A percentile compares a stretch with the other conserved stretches of the same genome.
Evolutionary conservation across 2,329 filamentous ascomycete genomes (phyloP).

Genomic region (Triangularia verruculosa): DNA sequence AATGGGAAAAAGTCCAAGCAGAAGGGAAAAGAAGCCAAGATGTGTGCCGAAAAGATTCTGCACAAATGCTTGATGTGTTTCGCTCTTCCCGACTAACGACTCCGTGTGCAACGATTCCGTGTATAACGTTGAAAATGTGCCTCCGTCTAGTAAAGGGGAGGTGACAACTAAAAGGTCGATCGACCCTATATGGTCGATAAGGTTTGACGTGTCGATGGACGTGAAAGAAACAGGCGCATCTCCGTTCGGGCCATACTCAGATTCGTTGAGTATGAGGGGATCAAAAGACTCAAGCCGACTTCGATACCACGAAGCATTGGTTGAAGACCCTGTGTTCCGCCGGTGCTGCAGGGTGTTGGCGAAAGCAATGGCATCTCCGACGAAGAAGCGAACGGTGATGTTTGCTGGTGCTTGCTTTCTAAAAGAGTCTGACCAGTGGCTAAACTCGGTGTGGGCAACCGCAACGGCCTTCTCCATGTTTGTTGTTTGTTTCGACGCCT

Average conservation of each 20-base stretch:
- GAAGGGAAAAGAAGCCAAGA: conserved; percentile 3
- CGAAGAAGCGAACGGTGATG: conserved; percentile 44
- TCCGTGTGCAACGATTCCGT: no score
- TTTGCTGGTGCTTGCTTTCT: conserved; percentile 16
- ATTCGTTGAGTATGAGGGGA: conserved; percentile 41
- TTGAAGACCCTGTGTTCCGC: background rate
- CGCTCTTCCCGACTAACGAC: background rate
- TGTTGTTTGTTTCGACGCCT: background rate
- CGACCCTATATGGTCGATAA: conserved; percentile 43
- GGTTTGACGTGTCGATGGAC: conserved; percentile 52
- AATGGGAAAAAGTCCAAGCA: conserved; percentile 11
- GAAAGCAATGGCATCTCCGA: conserved; percentile 50
- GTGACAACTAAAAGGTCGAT: conserved; percentile 46
- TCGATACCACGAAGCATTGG: conserved; percentile 21
- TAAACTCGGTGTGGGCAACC: conserved; percentile 44
- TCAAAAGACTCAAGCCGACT: conserved; percentile 35
- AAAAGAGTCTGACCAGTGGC: conserved; percentile 43
- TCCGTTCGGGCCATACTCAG: conserved; percentile 35
- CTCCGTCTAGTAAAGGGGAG: conserved; percentile 43
- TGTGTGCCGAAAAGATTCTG: conserved; percentile 4
- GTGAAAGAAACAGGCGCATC: conserved; percentile 46
- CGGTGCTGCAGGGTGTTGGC: conserved; percentile 48
- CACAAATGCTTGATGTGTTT: background rate
- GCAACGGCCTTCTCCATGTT: conserved; percentile 27
- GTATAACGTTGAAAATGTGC: conserved; percentile 44